phyloP scores from a whole-genome alignment of 2,329 filamentous ascomycete genomes.

The Colletotrichum sp. region DNA sequence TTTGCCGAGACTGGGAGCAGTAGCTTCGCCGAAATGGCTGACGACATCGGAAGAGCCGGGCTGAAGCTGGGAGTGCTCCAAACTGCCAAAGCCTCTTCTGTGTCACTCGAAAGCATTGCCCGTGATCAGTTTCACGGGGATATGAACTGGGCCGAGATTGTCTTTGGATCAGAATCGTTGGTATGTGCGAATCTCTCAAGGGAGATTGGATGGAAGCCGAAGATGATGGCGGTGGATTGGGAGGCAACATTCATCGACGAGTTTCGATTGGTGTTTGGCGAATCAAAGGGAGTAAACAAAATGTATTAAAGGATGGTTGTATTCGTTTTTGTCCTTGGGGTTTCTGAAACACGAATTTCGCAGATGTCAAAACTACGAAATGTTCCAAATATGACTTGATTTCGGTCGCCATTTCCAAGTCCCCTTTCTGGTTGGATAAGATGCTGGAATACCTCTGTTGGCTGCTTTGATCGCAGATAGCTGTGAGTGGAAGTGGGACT shows the following conservation, averaged over 20 bases:
- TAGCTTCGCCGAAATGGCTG: background rate
- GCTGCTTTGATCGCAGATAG: background rate
- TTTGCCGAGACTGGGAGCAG: background rate
- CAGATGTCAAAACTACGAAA: too few species aligned
- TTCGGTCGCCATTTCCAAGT: too few species aligned
- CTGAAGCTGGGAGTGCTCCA: background rate
- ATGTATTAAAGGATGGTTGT: rapidly evolving
- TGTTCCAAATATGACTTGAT: too few species aligned
- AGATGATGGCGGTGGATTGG: background rate
- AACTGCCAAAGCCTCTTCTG: background rate
- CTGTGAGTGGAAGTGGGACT: conserved; percentile 24
- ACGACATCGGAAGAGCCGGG: background rate
- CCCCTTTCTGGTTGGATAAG: too few species aligned
- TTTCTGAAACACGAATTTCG: too few species aligned
- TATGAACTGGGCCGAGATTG: background rate
- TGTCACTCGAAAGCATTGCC: background rate
- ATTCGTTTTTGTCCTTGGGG: too few species aligned
- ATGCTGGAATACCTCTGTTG: too few species aligned
- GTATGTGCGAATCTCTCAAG: background rate
- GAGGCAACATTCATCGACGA: background rate
- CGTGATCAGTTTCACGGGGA: background rate
- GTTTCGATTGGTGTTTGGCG: background rate
- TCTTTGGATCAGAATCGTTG: background rate
- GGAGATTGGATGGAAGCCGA: background rate
- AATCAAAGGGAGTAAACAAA: background rate